A percentile compares a stretch with the other conserved stretches of the same genome.
Evolutionary conservation across 345 rosid genomes (phyloP).

Genomic region (Brassica nigra): DNA sequence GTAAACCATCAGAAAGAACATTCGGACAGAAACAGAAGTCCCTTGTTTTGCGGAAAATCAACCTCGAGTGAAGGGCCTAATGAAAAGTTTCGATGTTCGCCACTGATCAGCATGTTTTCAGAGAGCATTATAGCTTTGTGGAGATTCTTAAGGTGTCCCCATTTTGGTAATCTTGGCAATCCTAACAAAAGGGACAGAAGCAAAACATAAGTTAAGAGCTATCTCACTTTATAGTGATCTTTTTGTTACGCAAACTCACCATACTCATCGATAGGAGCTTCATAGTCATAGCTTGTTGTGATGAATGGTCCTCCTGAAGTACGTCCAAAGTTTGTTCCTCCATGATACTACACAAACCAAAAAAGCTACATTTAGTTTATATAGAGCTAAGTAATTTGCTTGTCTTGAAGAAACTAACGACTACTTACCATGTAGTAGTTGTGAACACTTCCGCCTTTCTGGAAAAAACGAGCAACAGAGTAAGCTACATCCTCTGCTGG

Average conservation of each 20-base stretch:
- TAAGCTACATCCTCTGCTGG: constrained; percentile 88
- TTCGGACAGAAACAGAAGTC: constrained; percentile 7
- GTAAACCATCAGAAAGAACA: constrained; percentile 34
- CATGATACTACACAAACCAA: constrained; percentile 68
- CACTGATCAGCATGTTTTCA: constrained; percentile 62
- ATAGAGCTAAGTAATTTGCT: not conserved
- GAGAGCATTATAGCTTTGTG: constrained; percentile 79
- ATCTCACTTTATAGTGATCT: constrained; percentile 2
- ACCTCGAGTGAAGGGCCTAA: constrained; percentile 84
- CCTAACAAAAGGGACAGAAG: constrained; percentile 50
- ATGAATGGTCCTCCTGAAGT: constrained; percentile 95
- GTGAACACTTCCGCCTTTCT: constrained; percentile 85
- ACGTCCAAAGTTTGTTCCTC: constrained; percentile 97
- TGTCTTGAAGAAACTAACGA: not conserved
- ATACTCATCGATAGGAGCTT: constrained; percentile 98
- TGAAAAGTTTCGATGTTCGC: constrained; percentile 51
- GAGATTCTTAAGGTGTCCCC: constrained; percentile 93
- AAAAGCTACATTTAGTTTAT: not conserved
- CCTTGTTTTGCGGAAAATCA: not conserved
- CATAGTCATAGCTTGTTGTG: constrained; percentile 96
- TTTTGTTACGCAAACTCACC: constrained; percentile 50
- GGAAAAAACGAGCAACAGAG: constrained; percentile 88
- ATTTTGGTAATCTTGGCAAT: constrained; percentile 84
- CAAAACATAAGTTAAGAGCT: constrained; percentile 6
- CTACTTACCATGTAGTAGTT: constrained; percentile 87